A percentile compares a stretch with the other conserved stretches of the same genome.
Evolutionary conservation across 129 eudicot species (phyloP).

Genomic region (Pseudognaphalium luteoalbum): DNA sequence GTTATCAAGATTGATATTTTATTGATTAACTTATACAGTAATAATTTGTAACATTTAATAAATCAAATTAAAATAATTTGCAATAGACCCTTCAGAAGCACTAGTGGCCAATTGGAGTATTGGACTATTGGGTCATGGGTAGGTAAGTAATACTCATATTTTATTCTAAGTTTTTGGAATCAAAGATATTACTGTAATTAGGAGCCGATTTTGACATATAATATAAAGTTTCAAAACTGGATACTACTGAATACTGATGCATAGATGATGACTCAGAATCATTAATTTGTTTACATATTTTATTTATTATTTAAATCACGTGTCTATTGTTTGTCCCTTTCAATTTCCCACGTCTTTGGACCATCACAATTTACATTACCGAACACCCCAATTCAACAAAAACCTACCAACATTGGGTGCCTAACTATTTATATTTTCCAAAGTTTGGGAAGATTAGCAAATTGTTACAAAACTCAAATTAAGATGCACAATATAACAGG

Average conservation of each 20-base stretch:
- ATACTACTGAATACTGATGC: conserved; percentile 15
- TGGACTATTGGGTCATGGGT: not conserved
- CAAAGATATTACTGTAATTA: conserved; percentile 16
- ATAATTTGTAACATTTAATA: not conserved
- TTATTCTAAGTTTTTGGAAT: not conserved
- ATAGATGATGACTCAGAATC: conserved; percentile 25
- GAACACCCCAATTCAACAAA: conserved; percentile 5
- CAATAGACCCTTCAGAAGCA: not conserved
- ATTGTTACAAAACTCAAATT: no score
- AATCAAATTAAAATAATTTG: no score
- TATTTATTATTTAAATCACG: not conserved
- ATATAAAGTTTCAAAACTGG: not conserved
- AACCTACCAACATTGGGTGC: not conserved
- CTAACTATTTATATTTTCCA: not conserved
- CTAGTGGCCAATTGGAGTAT: not conserved
- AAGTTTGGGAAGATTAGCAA: no score
- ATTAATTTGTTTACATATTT: not conserved
- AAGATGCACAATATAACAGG: no score
- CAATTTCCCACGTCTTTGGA: conserved; percentile 26
- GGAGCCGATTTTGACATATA: conserved; percentile 22
- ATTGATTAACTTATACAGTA: no score
- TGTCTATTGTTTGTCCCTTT: conserved; percentile 8
- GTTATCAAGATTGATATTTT: no score
- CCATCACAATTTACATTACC: conserved; percentile 4
- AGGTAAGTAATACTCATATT: not conserved